These are phyloP conservation scores for Rhodotorula diobovata DNA, from an alignment of 768 basidiomycete genomes.

Conservation along the genomic window DNA sequence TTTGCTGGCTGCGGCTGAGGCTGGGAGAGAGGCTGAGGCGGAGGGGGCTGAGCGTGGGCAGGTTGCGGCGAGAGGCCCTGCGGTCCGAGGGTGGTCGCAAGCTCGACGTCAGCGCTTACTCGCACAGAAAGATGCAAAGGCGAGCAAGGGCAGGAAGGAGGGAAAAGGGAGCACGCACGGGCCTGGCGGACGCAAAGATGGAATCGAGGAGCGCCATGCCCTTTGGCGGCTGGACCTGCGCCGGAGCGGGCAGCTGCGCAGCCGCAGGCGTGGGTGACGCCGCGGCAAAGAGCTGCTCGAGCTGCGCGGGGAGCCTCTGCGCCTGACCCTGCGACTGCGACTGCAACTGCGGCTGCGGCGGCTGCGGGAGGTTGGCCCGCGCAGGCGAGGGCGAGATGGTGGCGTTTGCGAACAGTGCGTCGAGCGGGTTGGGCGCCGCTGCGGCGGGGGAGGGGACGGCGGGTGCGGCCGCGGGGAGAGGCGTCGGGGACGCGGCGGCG, in stretches of 20 bases:
- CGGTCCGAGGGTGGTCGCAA: not conserved
- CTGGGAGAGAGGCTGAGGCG: not conserved
- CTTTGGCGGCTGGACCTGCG: not conserved
- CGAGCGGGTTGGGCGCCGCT: constrained; percentile 11
- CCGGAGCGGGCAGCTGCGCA: not conserved
- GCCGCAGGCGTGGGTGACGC: constrained; percentile 19
- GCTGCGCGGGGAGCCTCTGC: not conserved
- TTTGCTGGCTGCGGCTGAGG: not conserved
- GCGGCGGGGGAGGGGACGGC: not conserved
- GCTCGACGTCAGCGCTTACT: no score
- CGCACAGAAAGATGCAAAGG: no score
- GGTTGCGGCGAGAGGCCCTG: not conserved
- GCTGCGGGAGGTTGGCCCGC: not conserved
- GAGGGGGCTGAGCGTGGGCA: not conserved
- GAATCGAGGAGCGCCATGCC: constrained; percentile 26
- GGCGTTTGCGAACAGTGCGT: constrained; percentile 17
- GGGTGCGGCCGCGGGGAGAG: not conserved
- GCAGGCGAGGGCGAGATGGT: not conserved
- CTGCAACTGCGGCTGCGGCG: no score
- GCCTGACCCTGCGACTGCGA: no score
- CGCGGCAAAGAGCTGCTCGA: constrained; percentile 25
- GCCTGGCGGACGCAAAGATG: constrained; percentile 19
- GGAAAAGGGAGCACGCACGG: not conserved
- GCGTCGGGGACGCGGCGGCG: not conserved
- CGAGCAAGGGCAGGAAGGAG: not conserved